Conservation (phyloP, 164 flowering plant species). For the Macadamia tetraphylla region DNA sequence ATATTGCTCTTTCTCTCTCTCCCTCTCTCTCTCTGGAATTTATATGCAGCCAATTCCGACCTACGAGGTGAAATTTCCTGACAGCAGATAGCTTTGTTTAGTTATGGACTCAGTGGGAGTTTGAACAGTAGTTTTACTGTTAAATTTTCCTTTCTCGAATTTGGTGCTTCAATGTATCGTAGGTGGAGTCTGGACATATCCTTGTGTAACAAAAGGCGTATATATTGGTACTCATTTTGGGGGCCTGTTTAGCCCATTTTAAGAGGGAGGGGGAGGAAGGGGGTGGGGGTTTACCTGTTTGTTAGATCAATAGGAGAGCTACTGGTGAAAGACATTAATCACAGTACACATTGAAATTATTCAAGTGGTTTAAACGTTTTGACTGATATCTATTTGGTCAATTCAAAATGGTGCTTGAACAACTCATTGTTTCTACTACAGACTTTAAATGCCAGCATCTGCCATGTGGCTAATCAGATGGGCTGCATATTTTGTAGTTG, state of each 20-base stretch:
- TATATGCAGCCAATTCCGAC: constrained; percentile 48
- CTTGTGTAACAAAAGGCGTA: neutral
- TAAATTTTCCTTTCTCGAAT: neutral
- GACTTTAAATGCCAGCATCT: too few species aligned
- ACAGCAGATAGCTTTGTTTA: constrained; percentile 32
- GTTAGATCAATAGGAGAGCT: neutral
- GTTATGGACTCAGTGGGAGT: neutral
- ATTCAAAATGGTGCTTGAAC: too few species aligned
- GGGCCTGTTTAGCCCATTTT: neutral
- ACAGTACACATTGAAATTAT: neutral
- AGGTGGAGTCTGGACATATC: neutral
- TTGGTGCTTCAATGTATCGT: neutral
- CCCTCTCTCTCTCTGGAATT: too few species aligned
- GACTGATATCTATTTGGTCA: neutral
- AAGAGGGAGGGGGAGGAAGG: neutral
- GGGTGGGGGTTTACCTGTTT: neutral
- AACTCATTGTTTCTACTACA: too few species aligned
- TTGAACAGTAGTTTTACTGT: neutral
- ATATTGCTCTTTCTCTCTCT: too few species aligned
- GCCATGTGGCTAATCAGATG: too few species aligned
- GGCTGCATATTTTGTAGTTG: too few species aligned
- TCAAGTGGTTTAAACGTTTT: neutral
- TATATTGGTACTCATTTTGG: neutral
- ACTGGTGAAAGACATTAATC: neutral
- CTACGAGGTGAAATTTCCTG: constrained; percentile 69